Conservation (phyloP, 768 basidiomycete species). For the Serendipita sp. region DNA sequence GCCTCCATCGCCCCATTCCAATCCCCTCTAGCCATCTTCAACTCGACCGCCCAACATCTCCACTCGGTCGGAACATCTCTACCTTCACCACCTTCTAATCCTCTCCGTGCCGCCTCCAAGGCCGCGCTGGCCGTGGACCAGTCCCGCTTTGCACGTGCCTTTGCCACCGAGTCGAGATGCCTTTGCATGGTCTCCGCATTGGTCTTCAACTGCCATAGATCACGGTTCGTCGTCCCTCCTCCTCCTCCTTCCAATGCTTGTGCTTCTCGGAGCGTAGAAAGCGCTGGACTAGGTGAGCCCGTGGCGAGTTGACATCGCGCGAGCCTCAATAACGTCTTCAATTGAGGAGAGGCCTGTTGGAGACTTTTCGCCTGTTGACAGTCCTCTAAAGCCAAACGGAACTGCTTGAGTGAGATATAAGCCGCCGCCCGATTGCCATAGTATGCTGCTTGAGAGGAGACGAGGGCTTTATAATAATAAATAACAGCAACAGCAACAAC, state of each 20-base stretch:
- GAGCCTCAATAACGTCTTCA: conserved; percentile 69
- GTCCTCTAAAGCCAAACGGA: conserved; percentile 56
- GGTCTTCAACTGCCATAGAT: conserved; percentile 32
- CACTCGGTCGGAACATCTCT: conserved; percentile 63
- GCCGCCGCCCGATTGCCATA: conserved; percentile 78
- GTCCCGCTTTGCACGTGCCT: conserved; percentile 40
- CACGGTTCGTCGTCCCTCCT: conserved; percentile 19
- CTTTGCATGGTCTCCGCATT: conserved; percentile 45
- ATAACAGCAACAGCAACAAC: too few species aligned
- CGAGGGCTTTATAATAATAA: conserved; percentile 28
- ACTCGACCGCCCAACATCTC: conserved; percentile 64
- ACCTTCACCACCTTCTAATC: conserved; percentile 52
- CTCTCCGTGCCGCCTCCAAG: conserved; percentile 38
- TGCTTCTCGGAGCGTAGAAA: conserved; percentile 46
- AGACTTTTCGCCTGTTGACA: conserved; percentile 59
- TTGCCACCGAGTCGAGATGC: conserved; percentile 49
- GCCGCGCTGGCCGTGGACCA: conserved; percentile 71
- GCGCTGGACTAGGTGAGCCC: conserved; percentile 49
- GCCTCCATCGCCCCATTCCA: conserved; percentile 59
- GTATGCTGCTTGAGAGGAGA: conserved; percentile 53
- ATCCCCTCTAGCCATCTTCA: conserved; percentile 53
- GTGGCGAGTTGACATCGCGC: conserved; percentile 74
- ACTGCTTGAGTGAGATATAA: conserved; percentile 66
- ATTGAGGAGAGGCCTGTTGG: conserved; percentile 41
- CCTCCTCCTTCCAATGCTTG: conserved; percentile 41